A percentile compares a stretch with the other conserved stretches of the same genome.
Conservation (phyloP, 2,329 filamentous ascomycete genomes). For the Esteya vermicola region DNA sequence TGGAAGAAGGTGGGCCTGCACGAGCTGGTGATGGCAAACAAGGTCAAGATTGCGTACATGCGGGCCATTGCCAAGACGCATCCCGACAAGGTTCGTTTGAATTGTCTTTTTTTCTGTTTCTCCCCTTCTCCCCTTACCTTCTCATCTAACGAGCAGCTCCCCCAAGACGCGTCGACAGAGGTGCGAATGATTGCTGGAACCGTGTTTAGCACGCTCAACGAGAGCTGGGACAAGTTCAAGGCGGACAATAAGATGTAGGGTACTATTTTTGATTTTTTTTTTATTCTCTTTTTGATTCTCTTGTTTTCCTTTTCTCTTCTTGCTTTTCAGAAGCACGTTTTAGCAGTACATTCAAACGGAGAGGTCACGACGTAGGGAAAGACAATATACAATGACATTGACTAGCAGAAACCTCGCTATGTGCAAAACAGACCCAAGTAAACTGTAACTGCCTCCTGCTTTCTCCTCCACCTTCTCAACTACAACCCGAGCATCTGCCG, state of each 20-base stretch:
- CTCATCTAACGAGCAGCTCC: constrained; percentile 28
- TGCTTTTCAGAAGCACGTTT: too few relatives aligned
- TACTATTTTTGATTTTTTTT: too few relatives aligned
- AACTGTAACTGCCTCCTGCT: not conserved
- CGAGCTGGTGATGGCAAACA: constrained; percentile 81
- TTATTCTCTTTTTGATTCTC: too few relatives aligned
- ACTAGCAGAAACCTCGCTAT: not conserved
- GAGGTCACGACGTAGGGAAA: too few relatives aligned
- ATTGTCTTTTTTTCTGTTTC: constrained; percentile 3
- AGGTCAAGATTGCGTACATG: constrained; percentile 98
- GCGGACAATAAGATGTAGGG: constrained; percentile 50
- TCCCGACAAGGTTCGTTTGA: constrained; percentile 75
- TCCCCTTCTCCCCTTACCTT: not conserved
- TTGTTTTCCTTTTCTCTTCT: too few relatives aligned
- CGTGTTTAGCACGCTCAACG: constrained; percentile 55
- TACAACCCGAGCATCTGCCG: constrained; percentile 63
- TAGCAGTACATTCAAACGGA: too few relatives aligned
- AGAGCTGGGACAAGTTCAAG: constrained; percentile 63
- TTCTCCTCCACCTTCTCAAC: not conserved
- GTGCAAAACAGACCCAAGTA: not conserved
- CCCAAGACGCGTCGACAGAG: constrained; percentile 51
- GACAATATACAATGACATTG: not conserved
- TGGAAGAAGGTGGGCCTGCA: constrained; percentile 97
- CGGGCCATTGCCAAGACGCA: constrained; percentile 98
- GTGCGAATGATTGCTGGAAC: constrained; percentile 49